These are phyloP conservation scores for Lanzia echinophila DNA, from an alignment of 2,329 filamentous ascomycete species.

Conservation along the genomic window DNA sequence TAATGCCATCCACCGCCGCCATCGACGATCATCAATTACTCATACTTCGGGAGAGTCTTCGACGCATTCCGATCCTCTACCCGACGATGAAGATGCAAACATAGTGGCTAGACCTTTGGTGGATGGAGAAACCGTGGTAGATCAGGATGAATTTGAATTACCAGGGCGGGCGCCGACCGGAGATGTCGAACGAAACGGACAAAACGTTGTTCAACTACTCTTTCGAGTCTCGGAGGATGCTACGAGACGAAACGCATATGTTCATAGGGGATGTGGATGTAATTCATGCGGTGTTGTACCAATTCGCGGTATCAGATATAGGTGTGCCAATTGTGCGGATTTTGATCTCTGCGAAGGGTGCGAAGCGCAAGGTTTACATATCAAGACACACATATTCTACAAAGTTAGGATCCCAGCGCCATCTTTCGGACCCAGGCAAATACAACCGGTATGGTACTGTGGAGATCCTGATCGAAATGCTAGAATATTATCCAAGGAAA, in stretches of 20 bases:
- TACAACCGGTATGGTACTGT: conserved; percentile 79
- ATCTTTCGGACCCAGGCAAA: conserved; percentile 72
- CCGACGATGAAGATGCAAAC: conserved; percentile 27
- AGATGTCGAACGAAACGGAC: conserved; percentile 44
- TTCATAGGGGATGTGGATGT: conserved; percentile 87
- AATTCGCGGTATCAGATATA: conserved; percentile 86
- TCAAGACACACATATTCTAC: conserved; percentile 95
- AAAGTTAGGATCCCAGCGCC: conserved; percentile 89
- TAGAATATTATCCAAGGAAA: conserved; percentile 57
- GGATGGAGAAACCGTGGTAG: conserved; percentile 30
- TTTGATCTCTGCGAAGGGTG: conserved; percentile 94
- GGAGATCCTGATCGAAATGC: conserved; percentile 67
- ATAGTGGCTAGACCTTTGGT: conserved; percentile 21
- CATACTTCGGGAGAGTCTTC: neutral
- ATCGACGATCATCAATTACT: conserved; percentile 14
- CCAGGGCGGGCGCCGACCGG: conserved; percentile 1
- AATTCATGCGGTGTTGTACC: conserved; percentile 83
- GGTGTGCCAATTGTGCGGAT: conserved; percentile 92
- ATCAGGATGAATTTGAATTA: conserved; percentile 24
- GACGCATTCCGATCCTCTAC: neutral
- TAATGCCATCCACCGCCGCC: conserved; percentile 56
- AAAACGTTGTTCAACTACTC: conserved; percentile 76
- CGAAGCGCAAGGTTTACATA: conserved; percentile 64
- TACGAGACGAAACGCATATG: conserved; percentile 77
- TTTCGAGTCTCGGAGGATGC: conserved; percentile 95